Conservation (phyloP, 2,329 filamentous ascomycete species). For the Clarireedia hainanense region DNA sequence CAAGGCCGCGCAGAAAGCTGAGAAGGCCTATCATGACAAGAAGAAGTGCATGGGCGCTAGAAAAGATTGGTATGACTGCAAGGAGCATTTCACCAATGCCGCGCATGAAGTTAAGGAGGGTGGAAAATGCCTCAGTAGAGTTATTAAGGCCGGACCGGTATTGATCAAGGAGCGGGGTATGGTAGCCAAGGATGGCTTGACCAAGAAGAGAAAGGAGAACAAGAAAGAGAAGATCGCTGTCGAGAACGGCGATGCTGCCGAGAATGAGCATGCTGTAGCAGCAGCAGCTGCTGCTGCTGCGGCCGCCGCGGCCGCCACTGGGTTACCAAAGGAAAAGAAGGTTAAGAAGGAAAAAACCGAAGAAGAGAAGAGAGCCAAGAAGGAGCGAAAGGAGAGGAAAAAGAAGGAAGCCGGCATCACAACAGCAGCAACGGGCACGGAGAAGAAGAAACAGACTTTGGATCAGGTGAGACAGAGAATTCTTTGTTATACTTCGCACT, state of each 20-base stretch:
- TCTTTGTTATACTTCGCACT: not conserved
- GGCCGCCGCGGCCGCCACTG: not conserved
- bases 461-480: slow-evolving; percentile 9
- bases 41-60: slow-evolving; percentile 1
- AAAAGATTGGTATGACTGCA: slow-evolving; percentile 1
- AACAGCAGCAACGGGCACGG: not conserved
- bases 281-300: not conserved
- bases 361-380: not conserved
- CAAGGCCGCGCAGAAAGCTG: not conserved
- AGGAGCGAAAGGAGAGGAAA: not conserved
- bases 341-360: not conserved
- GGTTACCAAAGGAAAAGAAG: not conserved
- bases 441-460: slow-evolving; percentile 7
- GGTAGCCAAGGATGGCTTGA: not conserved
- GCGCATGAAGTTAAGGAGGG: slow-evolving; percentile 1
- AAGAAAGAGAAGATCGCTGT: not conserved
- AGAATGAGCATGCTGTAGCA: not conserved
- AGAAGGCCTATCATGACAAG: not conserved
- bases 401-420: not conserved
- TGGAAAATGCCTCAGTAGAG: slow-evolving; percentile 1
- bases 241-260: not conserved
- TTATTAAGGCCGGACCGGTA: not conserved
- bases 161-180: not conserved
- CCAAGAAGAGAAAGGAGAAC: not conserved
- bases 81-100: not conserved